Percentiles rank a stretch among this genome's conserved stretches.
These are phyloP conservation scores for Flaveria bidentis DNA, from an alignment of 129 eudicot species.

Conservation along the genomic window DNA sequence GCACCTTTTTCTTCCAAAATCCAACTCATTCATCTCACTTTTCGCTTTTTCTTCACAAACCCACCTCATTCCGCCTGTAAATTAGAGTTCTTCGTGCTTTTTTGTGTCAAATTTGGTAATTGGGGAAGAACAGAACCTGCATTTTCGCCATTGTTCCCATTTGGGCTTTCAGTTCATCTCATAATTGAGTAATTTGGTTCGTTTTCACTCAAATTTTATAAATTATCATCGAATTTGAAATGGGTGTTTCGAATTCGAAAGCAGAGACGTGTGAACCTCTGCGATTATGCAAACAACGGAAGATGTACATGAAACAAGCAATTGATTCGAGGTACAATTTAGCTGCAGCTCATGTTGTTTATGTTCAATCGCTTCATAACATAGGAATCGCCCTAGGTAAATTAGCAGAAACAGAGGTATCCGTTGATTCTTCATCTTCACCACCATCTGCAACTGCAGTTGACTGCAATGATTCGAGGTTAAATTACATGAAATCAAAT, in stretches of 20 bases:
- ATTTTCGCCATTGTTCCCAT: background rate
- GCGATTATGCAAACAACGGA: slow-evolving; percentile 70
- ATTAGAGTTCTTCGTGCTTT: background rate
- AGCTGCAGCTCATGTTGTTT: slow-evolving; percentile 88
- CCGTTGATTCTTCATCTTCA: slow-evolving; percentile 48
- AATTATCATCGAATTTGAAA: slow-evolving; percentile 13
- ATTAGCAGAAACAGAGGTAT: slow-evolving; percentile 61
- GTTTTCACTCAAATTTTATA: background rate
- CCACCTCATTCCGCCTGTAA: slow-evolving; percentile 7
- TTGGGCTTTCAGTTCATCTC: background rate
- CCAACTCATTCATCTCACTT: too few relatives aligned
- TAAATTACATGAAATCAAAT: slow-evolving; percentile 62
- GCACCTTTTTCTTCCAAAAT: too few relatives aligned
- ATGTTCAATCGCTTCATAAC: slow-evolving; percentile 62
- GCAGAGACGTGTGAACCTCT: slow-evolving; percentile 63
- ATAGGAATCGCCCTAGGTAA: slow-evolving; percentile 67
- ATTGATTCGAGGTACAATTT: slow-evolving; percentile 76
- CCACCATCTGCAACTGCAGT: slow-evolving; percentile 26
- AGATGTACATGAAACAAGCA: slow-evolving; percentile 71
- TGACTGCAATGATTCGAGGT: slow-evolving; percentile 34
- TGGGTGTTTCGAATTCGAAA: slow-evolving; percentile 77
- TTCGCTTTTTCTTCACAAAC: background rate
- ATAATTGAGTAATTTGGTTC: background rate
- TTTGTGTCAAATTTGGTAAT: background rate
- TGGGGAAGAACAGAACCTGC: background rate